A percentile compares a stretch with the other conserved stretches of the same genome.
phyloP scores from a whole-genome alignment of 306 rosid species.

The Betula pendula region DNA sequence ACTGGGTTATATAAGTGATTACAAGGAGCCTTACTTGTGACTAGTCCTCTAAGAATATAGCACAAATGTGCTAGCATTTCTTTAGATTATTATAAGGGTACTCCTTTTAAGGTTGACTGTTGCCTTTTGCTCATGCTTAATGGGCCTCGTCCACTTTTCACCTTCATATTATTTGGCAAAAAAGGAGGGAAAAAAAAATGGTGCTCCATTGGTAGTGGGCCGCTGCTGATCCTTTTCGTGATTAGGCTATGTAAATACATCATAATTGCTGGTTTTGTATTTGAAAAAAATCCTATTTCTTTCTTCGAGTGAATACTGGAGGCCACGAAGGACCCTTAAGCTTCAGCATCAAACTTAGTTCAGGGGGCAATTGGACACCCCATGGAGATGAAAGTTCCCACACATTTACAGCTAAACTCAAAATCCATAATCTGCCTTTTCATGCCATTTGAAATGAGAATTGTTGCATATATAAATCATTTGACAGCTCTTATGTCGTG shows the following conservation, averaged over 20 bases:
- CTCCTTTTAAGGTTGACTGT: no score
- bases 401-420: not conserved
- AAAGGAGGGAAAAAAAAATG: no score
- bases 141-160: no score
- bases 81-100: no score
- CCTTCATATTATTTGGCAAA: not conserved
- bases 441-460: not conserved
- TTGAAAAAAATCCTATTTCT: not conserved
- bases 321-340: not conserved
- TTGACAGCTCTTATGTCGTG: no score
- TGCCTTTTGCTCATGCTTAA: no score
- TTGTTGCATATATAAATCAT: not conserved
- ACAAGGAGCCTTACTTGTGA: no score
- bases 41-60: no score
- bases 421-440: not conserved
- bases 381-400: not conserved
- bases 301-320: not conserved
- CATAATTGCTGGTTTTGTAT: not conserved
- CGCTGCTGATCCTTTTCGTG: not conserved
- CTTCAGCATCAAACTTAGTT: constrained; percentile 1
- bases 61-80: no score
- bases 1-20: not conserved
- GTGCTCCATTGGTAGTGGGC: not conserved
- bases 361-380: not conserved
- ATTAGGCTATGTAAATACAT: not conserved